Evolutionary conservation across 2,329 filamentous ascomycete species (phyloP).

Genomic region (Tolypocladium endophyticum): DNA sequence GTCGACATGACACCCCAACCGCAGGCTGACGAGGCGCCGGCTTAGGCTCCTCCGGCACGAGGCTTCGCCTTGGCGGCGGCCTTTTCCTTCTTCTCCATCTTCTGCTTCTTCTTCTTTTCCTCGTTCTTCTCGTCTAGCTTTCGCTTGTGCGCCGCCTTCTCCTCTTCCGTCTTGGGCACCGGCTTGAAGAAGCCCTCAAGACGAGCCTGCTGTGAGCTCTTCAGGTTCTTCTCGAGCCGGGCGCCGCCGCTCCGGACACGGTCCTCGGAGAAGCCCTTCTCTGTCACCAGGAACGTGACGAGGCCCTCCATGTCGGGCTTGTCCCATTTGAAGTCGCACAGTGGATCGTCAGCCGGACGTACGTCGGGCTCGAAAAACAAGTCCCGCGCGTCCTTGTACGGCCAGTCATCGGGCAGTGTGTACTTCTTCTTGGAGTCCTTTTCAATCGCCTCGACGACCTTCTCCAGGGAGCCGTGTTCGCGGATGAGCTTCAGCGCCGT

Average conservation of each 20-base stretch:
- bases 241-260: constrained; percentile 71
- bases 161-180: constrained; percentile 73
- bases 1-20: background rate
- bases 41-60: constrained; percentile 29
- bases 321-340: constrained; percentile 98
- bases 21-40: background rate
- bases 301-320: constrained; percentile 83
- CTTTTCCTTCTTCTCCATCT: constrained; percentile 92
- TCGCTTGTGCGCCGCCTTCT: constrained; percentile 78
- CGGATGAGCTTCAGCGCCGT: constrained; percentile 91
- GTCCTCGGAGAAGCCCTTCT: constrained; percentile 97
- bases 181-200: constrained; percentile 97
- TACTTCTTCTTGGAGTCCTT: constrained; percentile 71
- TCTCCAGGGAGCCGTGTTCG: constrained; percentile 80
- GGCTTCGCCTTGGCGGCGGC: constrained; percentile 83
- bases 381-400: constrained; percentile 79
- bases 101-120: constrained; percentile 89
- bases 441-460: constrained; percentile 71
- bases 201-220: constrained; percentile 80
- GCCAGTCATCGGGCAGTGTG: constrained; percentile 90
- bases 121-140: constrained; percentile 90
- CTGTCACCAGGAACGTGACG: constrained; percentile 77
- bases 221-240: constrained; percentile 79
- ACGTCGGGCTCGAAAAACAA: constrained; percentile 92
- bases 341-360: constrained; percentile 65